phyloP scores from a whole-genome alignment of 2,329 filamentous ascomycete genomes.

The Rutstroemia sp. region DNA sequence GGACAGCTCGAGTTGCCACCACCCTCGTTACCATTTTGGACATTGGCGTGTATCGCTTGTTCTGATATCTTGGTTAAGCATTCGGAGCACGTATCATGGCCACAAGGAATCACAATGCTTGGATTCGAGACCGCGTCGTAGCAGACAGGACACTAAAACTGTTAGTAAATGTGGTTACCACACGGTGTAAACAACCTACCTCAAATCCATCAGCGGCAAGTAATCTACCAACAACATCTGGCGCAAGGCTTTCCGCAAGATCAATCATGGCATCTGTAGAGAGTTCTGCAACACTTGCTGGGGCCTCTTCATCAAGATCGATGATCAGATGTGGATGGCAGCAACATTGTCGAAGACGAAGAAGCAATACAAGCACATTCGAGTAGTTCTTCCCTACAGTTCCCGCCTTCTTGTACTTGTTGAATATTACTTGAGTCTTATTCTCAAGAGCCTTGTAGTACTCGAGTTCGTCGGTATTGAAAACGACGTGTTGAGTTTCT shows the following conservation, averaged over 20 bases:
- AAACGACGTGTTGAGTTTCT: slow-evolving; percentile 53
- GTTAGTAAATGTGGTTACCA: slow-evolving; percentile 5
- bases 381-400: slow-evolving; percentile 69
- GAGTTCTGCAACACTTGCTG: slow-evolving; percentile 10
- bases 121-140: slow-evolving; percentile 70
- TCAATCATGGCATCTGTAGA: slow-evolving; percentile 38
- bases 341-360: slow-evolving; percentile 73
- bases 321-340: slow-evolving; percentile 68
- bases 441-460: slow-evolving; percentile 62
- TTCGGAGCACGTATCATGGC: slow-evolving; percentile 70
- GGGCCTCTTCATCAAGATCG: slow-evolving; percentile 45
- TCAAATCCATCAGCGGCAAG: slow-evolving; percentile 44
- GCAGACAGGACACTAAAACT: slow-evolving; percentile 67
- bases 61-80: slow-evolving; percentile 67
- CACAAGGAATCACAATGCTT: slow-evolving; percentile 73
- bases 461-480: slow-evolving; percentile 55
- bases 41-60: slow-evolving; percentile 41
- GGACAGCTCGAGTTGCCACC: slow-evolving; percentile 49
- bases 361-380: slow-evolving; percentile 69
- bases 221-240: slow-evolving; percentile 59
- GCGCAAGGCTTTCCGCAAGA: slow-evolving; percentile 53
- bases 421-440: slow-evolving; percentile 63
- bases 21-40: slow-evolving; percentile 53
- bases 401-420: slow-evolving; percentile 63
- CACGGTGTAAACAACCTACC: slow-evolving; percentile 8